Evolutionary conservation across 2,329 filamentous ascomycete genomes (phyloP), one percentile per base, ranked within the genome.

Genomic region (Aspergillus caelatus): DNA sequence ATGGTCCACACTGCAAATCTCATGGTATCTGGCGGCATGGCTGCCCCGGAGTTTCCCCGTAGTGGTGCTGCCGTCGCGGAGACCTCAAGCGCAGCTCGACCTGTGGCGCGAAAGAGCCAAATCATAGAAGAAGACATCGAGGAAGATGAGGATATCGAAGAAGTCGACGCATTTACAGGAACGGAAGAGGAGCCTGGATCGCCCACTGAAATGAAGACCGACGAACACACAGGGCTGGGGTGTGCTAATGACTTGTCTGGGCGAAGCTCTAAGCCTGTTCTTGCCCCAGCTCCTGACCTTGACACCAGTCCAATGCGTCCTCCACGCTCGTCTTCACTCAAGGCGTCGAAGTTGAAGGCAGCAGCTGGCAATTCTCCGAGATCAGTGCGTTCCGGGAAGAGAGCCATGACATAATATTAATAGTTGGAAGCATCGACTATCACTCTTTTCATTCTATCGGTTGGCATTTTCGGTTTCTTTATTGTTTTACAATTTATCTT

Each of bases 121-220:
- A 80, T 79, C 39, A 81, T 82, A 30, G 78, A 80, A 63, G 80
- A 81, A 67, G 78, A 81, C 43, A 66, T 74, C 32, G 76, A 78
- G 62, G 71, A 74, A 10, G 76, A 78, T 36, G 77, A 79, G 65
- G 74, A 79, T 26, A 74, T 78, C 9, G 78, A 80, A 62, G 78
- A 80, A 66, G 78, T 80, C 8, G 78, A 80, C 54, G 72, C 74
- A 19, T 80, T 80, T 60, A 76, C 75, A 41, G 71, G 71, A 14
- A 68, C 68, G 3, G 75, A 76, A 41, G 76, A 75, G 39, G 71
- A 71, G 19, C 64, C 68, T 23, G 65, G 67, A 16, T 69, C 71
- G 8, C 72, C 72, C 30, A 65, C 62, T 48, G 71, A 72, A 10
- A 58, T 65, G 23, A 65, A 59, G 19, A 50, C 63, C 4, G 65